These are phyloP conservation scores for Tetrapisispora nanseiensis DNA, from an alignment of 805 yeast genomes.

Conservation along the genomic window DNA sequence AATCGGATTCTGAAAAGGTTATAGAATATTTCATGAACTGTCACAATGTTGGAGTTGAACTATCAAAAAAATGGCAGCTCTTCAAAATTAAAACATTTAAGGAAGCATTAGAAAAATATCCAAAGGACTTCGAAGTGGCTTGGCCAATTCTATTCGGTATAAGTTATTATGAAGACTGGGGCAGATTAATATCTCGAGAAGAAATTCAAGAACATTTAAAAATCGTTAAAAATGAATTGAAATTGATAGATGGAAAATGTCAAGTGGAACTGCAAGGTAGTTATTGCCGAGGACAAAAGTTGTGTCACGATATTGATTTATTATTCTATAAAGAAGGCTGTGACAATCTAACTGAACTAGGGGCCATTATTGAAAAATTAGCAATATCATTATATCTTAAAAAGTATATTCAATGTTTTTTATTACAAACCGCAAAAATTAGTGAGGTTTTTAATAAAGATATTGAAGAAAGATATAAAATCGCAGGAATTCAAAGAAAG, in stretches of 20 bases:
- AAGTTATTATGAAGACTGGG: conserved; percentile 28
- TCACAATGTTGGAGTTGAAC: conserved; percentile 22
- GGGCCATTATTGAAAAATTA: conserved; percentile 14
- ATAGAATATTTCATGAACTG: conserved; percentile 23
- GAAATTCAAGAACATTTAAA: conserved; percentile 20
- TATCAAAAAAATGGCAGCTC: conserved; percentile 20
- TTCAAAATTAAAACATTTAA: conserved; percentile 13
- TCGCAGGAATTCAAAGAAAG: conserved; percentile 4
- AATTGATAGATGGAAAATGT: conserved; percentile 12
- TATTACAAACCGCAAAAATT: conserved; percentile 15
- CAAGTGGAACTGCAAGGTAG: conserved; percentile 25
- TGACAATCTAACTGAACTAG: conserved; percentile 16
- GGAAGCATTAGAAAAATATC: conserved; percentile 13
- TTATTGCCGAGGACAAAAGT: conserved; percentile 17
- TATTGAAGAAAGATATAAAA: conserved; percentile 8
- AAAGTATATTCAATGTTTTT: conserved; percentile 20
- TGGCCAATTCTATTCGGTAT: conserved; percentile 28
- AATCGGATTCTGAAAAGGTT: conserved; percentile 9
- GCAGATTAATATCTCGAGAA: conserved; percentile 13
- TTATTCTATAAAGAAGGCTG: conserved; percentile 20
- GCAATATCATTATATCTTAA: conserved; percentile 10
- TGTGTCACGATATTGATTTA: conserved; percentile 28
- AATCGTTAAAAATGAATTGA: conserved; percentile 11
- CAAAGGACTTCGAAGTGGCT: conserved; percentile 11
- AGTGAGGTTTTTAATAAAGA: conserved; percentile 5